Evolutionary conservation across 2,329 filamentous ascomycete species (phyloP).

Genomic region (Fusarium falciforme): DNA sequence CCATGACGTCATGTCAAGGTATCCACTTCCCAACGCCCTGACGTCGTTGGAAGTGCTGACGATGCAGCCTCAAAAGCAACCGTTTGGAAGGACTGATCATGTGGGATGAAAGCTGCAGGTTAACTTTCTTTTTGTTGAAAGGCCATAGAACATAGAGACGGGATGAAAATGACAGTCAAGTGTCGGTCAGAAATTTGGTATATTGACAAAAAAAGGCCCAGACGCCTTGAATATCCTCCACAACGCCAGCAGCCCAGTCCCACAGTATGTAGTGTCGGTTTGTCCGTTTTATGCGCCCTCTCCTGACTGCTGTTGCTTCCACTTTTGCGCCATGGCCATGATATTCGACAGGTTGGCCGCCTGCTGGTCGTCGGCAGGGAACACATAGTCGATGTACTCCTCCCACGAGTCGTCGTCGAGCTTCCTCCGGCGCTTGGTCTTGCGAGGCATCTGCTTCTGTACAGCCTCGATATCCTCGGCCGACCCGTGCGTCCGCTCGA

Average conservation of each 20-base stretch:
- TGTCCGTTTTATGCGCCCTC: slow-evolving; percentile 40
- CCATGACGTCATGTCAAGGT: slow-evolving; percentile 20
- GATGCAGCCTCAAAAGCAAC: slow-evolving; percentile 5
- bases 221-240: neutral
- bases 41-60: neutral
- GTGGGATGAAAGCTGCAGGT: neutral
- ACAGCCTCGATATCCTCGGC: slow-evolving; percentile 82
- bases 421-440: slow-evolving; percentile 91
- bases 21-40: neutral
- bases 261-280: neutral
- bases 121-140: neutral
- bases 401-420: slow-evolving; percentile 91
- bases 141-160: neutral
- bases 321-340: slow-evolving; percentile 85
- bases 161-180: neutral
- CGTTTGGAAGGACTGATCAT: neutral
- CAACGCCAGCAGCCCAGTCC: neutral
- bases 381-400: slow-evolving; percentile 97
- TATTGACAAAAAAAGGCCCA: slow-evolving; percentile 1
- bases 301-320: slow-evolving; percentile 77
- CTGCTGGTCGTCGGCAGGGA: slow-evolving; percentile 93
- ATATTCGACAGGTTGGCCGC: slow-evolving; percentile 85
- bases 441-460: slow-evolving; percentile 92
- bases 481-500: slow-evolving; percentile 87
- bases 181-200: neutral